Conservation (phyloP, 2,329 filamentous ascomycete genomes). For the Phyllosticta citriasiana region DNA sequence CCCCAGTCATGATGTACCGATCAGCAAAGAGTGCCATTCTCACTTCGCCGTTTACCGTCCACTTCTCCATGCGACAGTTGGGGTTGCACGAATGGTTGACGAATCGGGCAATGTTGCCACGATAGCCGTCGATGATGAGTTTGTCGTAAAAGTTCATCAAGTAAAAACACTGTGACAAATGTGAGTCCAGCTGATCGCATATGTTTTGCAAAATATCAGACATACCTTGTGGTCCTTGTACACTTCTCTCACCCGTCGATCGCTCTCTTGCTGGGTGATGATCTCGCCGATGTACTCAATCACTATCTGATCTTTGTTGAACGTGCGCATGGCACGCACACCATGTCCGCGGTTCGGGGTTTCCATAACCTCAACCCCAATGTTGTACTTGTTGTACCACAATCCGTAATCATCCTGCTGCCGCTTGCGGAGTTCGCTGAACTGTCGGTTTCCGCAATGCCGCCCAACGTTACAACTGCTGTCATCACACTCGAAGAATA, state of each 20-base stretch:
- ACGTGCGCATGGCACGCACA: slow-evolving; percentile 80
- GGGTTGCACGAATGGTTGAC: slow-evolving; percentile 96
- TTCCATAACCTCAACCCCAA: slow-evolving; percentile 92
- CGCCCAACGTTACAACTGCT: slow-evolving; percentile 74
- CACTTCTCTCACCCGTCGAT: slow-evolving; percentile 81
- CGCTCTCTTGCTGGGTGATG: slow-evolving; percentile 88
- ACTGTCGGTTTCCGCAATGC: slow-evolving; percentile 81
- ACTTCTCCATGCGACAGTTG: slow-evolving; percentile 97
- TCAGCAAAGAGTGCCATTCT: slow-evolving; percentile 95
- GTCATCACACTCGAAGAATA: slow-evolving; percentile 94
- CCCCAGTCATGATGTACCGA: slow-evolving; percentile 80
- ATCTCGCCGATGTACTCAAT: slow-evolving; percentile 98
- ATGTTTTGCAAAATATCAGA: slow-evolving; percentile 5
- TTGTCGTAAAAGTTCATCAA: slow-evolving; percentile 98
- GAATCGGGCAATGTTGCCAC: slow-evolving; percentile 91
- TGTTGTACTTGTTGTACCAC: slow-evolving; percentile 61
- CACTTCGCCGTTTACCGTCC: slow-evolving; percentile 87
- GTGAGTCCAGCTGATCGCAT: background rate
- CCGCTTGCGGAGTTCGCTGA: slow-evolving; percentile 59
- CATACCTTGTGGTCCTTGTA: slow-evolving; percentile 89
- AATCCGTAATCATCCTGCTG: slow-evolving; percentile 33
- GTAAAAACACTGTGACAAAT: slow-evolving; percentile 74
- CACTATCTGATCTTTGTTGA: slow-evolving; percentile 85
- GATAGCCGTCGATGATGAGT: slow-evolving; percentile 96
- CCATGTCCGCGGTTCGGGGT: slow-evolving; percentile 82